These are phyloP conservation scores for Viola pubescens DNA, from an alignment of 441 rosid genomes.

Conservation along the genomic window DNA sequence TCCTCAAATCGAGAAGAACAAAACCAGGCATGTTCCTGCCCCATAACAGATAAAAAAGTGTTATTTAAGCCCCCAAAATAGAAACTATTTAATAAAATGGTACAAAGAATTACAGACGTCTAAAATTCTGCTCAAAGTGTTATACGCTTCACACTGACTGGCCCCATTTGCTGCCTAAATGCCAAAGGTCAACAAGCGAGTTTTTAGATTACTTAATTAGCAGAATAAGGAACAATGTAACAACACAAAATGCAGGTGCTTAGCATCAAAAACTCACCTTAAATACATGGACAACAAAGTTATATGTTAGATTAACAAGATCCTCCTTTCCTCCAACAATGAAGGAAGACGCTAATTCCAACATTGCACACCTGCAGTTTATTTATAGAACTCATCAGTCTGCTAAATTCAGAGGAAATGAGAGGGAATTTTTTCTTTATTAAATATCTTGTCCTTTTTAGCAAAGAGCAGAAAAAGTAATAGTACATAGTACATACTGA, in stretches of 20 bases:
- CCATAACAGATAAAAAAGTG: conserved; percentile 17
- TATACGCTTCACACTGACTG: conserved; percentile 60
- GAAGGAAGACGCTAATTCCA: conserved; percentile 70
- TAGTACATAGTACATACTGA: no score
- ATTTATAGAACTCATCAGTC: conserved; percentile 1
- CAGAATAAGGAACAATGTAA: background rate
- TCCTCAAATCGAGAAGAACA: conserved; percentile 57
- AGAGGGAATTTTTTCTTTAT: background rate
- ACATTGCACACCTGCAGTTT: conserved; percentile 44
- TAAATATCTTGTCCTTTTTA: no score
- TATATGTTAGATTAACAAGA: conserved; percentile 58
- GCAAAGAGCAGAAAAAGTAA: no score
- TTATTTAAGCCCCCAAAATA: conserved; percentile 11
- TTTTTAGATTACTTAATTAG: conserved; percentile 6
- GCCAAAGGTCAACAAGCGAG: conserved; percentile 19
- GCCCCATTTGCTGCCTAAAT: conserved; percentile 45
- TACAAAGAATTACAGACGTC: conserved; percentile 39
- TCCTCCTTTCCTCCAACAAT: conserved; percentile 69
- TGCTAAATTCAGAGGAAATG: background rate
- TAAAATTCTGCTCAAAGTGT: conserved; percentile 57
- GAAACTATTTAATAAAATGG: conserved; percentile 5
- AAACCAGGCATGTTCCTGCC: conserved; percentile 77
- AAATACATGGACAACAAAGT: conserved; percentile 45
- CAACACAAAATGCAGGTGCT: background rate
- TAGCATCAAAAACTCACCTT: conserved; percentile 30